Base-by-base conservation (phyloP, 495 filamentous ascomycete genomes). In the Penicillium longicatenatum region DNA sequence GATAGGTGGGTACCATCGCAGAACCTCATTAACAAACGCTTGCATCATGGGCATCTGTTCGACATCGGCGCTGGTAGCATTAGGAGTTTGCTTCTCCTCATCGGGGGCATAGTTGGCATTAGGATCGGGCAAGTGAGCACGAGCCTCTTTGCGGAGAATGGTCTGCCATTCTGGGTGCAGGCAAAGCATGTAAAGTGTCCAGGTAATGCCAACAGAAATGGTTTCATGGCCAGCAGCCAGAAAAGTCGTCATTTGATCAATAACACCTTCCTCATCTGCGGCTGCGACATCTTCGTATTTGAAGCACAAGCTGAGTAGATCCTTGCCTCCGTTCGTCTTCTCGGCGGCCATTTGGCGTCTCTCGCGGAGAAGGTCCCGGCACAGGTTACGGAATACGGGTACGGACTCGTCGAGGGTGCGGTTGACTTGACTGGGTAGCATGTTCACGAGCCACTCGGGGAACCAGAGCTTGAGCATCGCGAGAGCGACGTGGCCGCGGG, bases 211-310 rank as follows among this genome's bases (percentile, higher is more conserved):
- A 17, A 31, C 22, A 3, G 24, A 29, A 22, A 31, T 49, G 16
- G 46, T 49, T 31, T 49, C 46, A 12, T 49, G 46, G 0, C 46
- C 46, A n/a, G 46, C 46, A 16, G 46, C 46, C 17, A 49, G 22
- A n/a, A 49, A 49, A 29, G 46, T 49, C 1, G 29, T 30, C 29
- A 31, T 31, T 31, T 49, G 46, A n/a, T 49, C 46, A 12, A 49
- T 49, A 3, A 30, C n/a, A 17, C 26, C 46, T 10, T 49, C 46
- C 19, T 45, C 42, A 11, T 45, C 42, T 20, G 42, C 42, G 21
- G 17, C 21, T 12, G 42, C 42, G 21, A 22, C 21, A 11, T 45
- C 42, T 11, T 20, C 42, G 42, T 45, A 45, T 12, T 45, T 45
- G 42, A 45, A 45, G 19, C 42, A 45, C 42, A 45, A 22, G 21